Evolutionary conservation across 169 alveolate species (phyloP), one percentile per base, ranked within the genome.

Genomic region (Pseudocohnilembus persalinus): DNA sequence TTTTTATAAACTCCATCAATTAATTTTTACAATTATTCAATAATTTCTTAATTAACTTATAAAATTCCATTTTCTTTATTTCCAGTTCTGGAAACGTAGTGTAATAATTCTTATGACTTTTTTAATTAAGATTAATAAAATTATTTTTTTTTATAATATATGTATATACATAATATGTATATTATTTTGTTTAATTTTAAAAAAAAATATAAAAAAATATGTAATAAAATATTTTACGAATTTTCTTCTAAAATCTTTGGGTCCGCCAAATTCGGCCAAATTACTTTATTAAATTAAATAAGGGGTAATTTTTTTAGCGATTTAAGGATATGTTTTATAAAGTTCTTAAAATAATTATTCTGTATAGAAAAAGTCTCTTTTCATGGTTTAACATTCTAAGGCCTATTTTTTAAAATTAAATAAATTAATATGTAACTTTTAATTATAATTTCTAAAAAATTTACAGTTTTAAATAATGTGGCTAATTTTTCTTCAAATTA

Each of bases 321-420:
- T 34, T 77, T 77, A 27, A 33, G 34, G 82, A 33, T 31, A 77
- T 33, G 6, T 32, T 77, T 68, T 77, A 77, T 31, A 33, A 16
- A 33, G 20, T 32, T 77, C 82, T 33, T 77, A 31, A 33, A 33
- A 77, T 28, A 77, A 77, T 34, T 77, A 64, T 32, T 77, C 82
- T 0, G 33, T 77, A 72, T 77, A 77, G 63, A 31, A 33, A 34
- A 77, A 31, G 16, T 77, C 82, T 77, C 63, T 77, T 68, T 77
- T 77, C 33, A 33, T 28, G 29, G 73, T 31, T 31, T 63, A 31
- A 33, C 29, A 31, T 77, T 32, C 72, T 0, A 77, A 33, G 28
- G 72, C 82, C 72, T 31, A 16, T 34, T 34, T 33, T 27, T 73
- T n/a, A 73, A 27, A 73, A 1, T 15, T 4, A n/a, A 25, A 15